phyloP scores from a whole-genome alignment of 306 rosid species.

The Crataegus laevigata region DNA sequence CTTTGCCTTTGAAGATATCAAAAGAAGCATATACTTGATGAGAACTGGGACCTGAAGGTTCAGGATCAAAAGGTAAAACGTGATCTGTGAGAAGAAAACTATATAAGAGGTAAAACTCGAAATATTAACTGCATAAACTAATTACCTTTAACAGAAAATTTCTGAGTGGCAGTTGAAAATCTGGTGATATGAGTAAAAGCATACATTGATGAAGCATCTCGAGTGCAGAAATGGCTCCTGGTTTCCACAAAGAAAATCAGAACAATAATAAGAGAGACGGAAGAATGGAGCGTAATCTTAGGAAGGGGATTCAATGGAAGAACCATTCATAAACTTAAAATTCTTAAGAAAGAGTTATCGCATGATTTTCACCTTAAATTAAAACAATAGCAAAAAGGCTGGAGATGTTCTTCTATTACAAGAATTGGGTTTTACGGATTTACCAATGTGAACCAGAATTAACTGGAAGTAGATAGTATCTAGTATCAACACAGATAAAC shows the following conservation, averaged over 20 bases:
- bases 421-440: neutral
- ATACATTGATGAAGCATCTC: constrained; percentile 12
- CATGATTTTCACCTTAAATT: neutral
- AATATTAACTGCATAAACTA: neutral
- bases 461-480: neutral
- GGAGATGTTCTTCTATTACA: neutral
- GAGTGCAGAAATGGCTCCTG: constrained; percentile 38
- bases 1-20: constrained; percentile 83
- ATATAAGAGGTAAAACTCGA: neutral
- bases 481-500: neutral
- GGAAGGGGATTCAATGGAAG: neutral
- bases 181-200: constrained; percentile 24
- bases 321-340: neutral
- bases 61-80: neutral
- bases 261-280: neutral
- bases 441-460: neutral
- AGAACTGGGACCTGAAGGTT: constrained; percentile 39
- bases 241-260: constrained; percentile 1
- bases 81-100: neutral
- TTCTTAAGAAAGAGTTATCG: neutral
- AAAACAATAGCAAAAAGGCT: neutral
- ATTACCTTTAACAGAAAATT: constrained; percentile 49
- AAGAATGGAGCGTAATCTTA: neutral
- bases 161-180: constrained; percentile 41
- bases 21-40: constrained; percentile 55